phyloP scores from a whole-genome alignment of 345 rosid genomes.

The Populus tremula region DNA sequence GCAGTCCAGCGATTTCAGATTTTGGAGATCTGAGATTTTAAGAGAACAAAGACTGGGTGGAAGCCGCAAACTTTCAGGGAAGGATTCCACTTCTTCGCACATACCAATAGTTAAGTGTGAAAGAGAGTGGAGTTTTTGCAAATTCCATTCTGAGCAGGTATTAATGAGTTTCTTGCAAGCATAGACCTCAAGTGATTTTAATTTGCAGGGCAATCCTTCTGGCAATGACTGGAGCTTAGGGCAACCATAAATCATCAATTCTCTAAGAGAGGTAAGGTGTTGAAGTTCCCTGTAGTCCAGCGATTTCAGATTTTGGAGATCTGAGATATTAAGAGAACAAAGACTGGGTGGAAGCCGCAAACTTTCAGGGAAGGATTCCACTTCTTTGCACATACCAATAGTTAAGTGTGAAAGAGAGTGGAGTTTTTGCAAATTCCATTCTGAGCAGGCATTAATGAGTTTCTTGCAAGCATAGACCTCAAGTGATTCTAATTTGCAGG shows the following conservation, averaged over 20 bases:
- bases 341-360: slow-evolving; percentile 8
- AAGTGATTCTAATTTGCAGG: slow-evolving; percentile 8
- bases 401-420: slow-evolving; percentile 2
- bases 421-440: slow-evolving; percentile 19
- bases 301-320: slow-evolving; percentile 7
- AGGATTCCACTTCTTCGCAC: not conserved
- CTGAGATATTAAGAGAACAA: slow-evolving; percentile 5
- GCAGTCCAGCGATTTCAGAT: not conserved
- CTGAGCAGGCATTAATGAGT: not conserved
- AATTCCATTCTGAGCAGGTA: slow-evolving; percentile 1
- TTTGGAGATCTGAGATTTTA: slow-evolving; percentile 2
- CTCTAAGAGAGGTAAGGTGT: slow-evolving; percentile 4
- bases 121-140: slow-evolving; percentile 13
- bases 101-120: not conserved
- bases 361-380: slow-evolving; percentile 13
- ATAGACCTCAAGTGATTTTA: slow-evolving; percentile 2
- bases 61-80: slow-evolving; percentile 7
- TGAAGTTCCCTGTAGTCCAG: not conserved
- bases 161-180: slow-evolving; percentile 14
- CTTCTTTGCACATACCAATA: not conserved
- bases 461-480: slow-evolving; percentile 3
- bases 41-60: slow-evolving; percentile 16
- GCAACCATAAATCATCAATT: not conserved
- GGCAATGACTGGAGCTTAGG: slow-evolving; percentile 5
- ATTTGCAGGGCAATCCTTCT: slow-evolving; percentile 14